A percentile compares a stretch with the other conserved stretches of the same genome.
These are phyloP conservation scores for Clavariopsis aquatica DNA, from an alignment of 495 filamentous ascomycete species.

Conservation along the genomic window DNA sequence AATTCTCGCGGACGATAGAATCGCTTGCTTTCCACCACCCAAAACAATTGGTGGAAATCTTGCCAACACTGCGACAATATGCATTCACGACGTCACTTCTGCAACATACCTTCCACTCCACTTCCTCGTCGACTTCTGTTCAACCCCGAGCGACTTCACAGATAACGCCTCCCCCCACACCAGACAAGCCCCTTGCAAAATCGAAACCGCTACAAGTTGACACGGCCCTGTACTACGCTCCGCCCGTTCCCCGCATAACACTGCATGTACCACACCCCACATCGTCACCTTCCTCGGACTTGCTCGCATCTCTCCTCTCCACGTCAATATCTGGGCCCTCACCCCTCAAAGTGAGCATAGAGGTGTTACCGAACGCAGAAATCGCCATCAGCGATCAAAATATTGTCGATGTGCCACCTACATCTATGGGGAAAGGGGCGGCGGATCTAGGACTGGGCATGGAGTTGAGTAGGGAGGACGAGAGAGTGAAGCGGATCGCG, in stretches of 20 bases:
- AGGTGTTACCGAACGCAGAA: conserved; percentile 40
- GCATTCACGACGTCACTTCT: conserved; percentile 42
- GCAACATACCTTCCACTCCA: conserved; percentile 23
- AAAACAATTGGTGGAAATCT: conserved; percentile 73
- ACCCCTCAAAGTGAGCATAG: conserved; percentile 27
- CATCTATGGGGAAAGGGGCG: conserved; percentile 4
- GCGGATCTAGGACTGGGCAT: conserved; percentile 15
- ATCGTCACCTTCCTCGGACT: conserved; percentile 1
- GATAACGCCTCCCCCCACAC: not conserved
- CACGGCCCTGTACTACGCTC: conserved; percentile 22
- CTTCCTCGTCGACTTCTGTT: not conserved
- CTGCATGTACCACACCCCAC: conserved; percentile 26
- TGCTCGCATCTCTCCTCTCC: conserved; percentile 9
- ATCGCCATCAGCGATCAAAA: conserved; percentile 36
- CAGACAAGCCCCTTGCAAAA: not conserved
- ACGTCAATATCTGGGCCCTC: not conserved
- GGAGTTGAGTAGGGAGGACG: not conserved
- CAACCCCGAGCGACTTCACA: not conserved
- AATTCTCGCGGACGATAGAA: conserved; percentile 66
- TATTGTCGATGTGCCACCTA: conserved; percentile 4
- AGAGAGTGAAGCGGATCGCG: conserved; percentile 33
- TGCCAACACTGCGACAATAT: conserved; percentile 56
- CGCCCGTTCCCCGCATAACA: conserved; percentile 19
- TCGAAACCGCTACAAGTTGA: conserved; percentile 18
- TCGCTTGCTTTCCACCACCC: conserved; percentile 85